Evolutionary conservation across 2,329 filamentous ascomycete genomes (phyloP).

Genomic region (Arthrobotrys sinensis): DNA sequence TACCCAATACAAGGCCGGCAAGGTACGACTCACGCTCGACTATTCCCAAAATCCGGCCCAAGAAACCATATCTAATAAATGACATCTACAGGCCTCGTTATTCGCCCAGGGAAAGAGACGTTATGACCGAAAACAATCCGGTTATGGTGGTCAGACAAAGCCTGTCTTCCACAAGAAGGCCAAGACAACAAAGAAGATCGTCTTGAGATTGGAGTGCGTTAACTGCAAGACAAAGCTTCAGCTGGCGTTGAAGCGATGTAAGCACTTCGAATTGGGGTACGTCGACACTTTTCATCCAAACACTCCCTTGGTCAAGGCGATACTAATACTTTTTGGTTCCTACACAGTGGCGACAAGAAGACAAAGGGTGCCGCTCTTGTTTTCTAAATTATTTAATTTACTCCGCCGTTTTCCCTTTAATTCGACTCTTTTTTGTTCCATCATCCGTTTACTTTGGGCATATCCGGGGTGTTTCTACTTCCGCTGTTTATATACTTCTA

Average conservation of each 20-base stretch:
- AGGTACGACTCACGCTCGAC: conserved; percentile 72
- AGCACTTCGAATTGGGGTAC: conserved; percentile 99
- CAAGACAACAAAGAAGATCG: conserved; percentile 99
- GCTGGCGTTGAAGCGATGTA: conserved; percentile 99
- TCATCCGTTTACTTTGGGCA: conserved; percentile 52
- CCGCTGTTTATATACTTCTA: conserved; percentile 59
- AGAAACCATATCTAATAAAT: conserved; percentile 62
- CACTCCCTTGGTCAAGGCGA: conserved; percentile 10
- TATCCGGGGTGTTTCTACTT: conserved; percentile 60
- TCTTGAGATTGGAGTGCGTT: conserved; percentile 97
- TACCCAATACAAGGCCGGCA: conserved; percentile 97
- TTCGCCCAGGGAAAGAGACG: conserved; percentile 99
- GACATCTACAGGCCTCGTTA: conserved; percentile 78
- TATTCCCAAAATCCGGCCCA: conserved; percentile 2
- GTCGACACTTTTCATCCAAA: conserved; percentile 67
- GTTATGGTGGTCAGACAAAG: conserved; percentile 99
- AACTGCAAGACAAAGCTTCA: conserved; percentile 96
- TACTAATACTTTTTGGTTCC: conserved; percentile 62
- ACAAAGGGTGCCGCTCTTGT: conserved; percentile 99
- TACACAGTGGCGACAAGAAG: conserved; percentile 98
- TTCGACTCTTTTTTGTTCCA: conserved; percentile 28
- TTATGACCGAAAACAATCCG: conserved; percentile 99
- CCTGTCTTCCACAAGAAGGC: conserved; percentile 99
- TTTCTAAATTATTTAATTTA: conserved; percentile 82
- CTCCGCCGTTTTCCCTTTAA: conserved; percentile 31